These are phyloP conservation scores for Limnanthes douglasii DNA, from an alignment of 345 rosid genomes.

Conservation along the genomic window DNA sequence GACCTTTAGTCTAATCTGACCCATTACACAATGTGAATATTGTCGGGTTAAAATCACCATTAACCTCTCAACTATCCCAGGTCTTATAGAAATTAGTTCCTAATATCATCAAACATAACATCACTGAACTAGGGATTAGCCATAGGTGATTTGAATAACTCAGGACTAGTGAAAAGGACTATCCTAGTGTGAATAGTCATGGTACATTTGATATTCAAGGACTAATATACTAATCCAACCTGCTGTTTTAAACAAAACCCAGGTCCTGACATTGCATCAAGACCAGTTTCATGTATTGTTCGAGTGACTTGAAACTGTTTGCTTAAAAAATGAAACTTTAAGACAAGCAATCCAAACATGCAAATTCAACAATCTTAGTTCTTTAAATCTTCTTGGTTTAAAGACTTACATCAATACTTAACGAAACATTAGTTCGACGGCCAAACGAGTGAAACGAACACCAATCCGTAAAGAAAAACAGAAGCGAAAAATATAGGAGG, in stretches of 20 bases:
- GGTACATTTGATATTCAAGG: too few relatives aligned
- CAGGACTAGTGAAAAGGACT: too few relatives aligned
- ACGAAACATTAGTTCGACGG: background rate
- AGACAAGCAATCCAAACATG: background rate
- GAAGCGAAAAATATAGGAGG: background rate
- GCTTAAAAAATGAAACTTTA: background rate
- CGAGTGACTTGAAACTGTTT: background rate
- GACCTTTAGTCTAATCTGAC: too few relatives aligned
- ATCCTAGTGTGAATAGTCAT: too few relatives aligned
- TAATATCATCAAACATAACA: too few relatives aligned
- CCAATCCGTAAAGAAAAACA: slow-evolving; percentile 4
- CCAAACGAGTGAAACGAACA: background rate
- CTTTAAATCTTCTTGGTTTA: background rate
- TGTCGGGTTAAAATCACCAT: too few relatives aligned
- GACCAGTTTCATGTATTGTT: background rate
- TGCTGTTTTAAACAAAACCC: background rate
- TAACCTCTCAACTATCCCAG: too few relatives aligned
- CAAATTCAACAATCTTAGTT: background rate
- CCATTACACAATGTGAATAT: too few relatives aligned
- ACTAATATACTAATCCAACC: too few relatives aligned
- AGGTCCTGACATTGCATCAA: background rate
- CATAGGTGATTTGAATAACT: too few relatives aligned
- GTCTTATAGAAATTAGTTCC: too few relatives aligned
- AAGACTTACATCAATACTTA: background rate
- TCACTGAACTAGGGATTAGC: too few relatives aligned